Conservation (phyloP, 352 stramenopile species). For the Peronospora destructor region DNA sequence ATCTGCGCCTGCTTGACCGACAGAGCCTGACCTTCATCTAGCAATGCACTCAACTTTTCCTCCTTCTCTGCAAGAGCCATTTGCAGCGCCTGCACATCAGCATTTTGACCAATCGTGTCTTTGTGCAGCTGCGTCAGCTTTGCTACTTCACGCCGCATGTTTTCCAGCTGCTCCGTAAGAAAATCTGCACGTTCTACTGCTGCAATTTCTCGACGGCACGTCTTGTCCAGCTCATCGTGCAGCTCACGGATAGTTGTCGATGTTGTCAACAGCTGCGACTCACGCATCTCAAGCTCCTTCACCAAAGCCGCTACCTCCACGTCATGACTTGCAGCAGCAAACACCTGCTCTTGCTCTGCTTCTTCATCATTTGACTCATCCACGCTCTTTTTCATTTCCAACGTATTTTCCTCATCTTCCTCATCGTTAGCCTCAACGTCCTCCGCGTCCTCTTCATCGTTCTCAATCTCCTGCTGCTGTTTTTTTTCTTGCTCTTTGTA, state of each 20-base stretch:
- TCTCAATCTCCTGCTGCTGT: not conserved
- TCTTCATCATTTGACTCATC: conserved; percentile 1
- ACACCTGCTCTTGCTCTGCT: conserved; percentile 1
- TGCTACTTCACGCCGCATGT: conserved; percentile 49
- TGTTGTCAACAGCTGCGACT: conserved; percentile 62
- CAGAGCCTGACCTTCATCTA: conserved; percentile 70
- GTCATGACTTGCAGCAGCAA: not conserved
- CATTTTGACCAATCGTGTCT: conserved; percentile 29
- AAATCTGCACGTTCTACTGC: conserved; percentile 56
- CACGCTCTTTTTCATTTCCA: not conserved
- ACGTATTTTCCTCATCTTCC: conserved; percentile 1
- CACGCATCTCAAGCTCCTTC: conserved; percentile 41
- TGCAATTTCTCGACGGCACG: conserved; percentile 52
- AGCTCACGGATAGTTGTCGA: conserved; percentile 60
- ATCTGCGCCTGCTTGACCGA: conserved; percentile 74
- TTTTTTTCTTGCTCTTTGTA: conserved; percentile 8
- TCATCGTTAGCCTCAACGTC: not conserved
- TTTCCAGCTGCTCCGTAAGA: conserved; percentile 58
- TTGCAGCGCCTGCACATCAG: conserved; percentile 55
- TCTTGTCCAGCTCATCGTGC: conserved; percentile 71
- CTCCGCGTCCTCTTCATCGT: conserved; percentile 3
- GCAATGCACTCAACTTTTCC: conserved; percentile 50
- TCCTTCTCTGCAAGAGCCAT: conserved; percentile 66
- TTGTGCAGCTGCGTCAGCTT: conserved; percentile 45
- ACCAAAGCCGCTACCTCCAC: conserved; percentile 20